phyloP scores from a whole-genome alignment of 192 early-diverging fungal species.

The Diversispora epigaea region DNA sequence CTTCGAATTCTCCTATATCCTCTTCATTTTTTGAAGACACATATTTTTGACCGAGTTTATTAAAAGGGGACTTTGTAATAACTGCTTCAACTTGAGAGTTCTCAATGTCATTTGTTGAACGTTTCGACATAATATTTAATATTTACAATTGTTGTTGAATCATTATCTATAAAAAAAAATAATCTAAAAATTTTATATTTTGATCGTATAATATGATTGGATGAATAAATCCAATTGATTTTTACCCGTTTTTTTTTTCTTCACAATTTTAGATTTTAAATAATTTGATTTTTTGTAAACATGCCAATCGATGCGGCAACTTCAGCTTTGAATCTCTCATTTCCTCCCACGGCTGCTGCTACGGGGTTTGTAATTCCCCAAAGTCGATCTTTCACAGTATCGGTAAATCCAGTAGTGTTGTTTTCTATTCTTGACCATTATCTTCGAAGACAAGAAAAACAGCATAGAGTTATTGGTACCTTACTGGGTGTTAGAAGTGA shows the following conservation, averaged over 20 bases:
- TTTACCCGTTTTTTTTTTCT: not conserved
- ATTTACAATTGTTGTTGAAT: not conserved
- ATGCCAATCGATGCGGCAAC: conserved; percentile 34
- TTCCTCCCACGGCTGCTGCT: conserved; percentile 2
- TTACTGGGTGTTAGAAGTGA: conserved; percentile 87
- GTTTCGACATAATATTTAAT: conserved; percentile 38
- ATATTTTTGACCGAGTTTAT: conserved; percentile 9
- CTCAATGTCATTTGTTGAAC: conserved; percentile 35
- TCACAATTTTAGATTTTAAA: not conserved
- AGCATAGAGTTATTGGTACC: conserved; percentile 85
- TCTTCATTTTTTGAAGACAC: conserved; percentile 44
- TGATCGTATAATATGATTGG: not conserved
- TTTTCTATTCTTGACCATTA: conserved; percentile 93
- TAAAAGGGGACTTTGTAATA: conserved; percentile 23
- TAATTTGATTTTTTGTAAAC: not conserved
- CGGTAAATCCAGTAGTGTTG: conserved; percentile 79
- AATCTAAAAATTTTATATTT: not conserved
- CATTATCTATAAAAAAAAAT: not conserved
- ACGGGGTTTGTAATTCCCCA: conserved; percentile 28
- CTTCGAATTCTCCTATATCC: conserved; percentile 90
- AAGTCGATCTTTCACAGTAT: conserved; percentile 51
- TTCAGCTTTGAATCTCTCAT: conserved; percentile 27
- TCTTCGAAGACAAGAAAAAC: conserved; percentile 78
- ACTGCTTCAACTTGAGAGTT: not conserved
- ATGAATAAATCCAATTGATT: not conserved